Conservation (phyloP, 306 rosid genomes). For the Bauhinia variegata region DNA sequence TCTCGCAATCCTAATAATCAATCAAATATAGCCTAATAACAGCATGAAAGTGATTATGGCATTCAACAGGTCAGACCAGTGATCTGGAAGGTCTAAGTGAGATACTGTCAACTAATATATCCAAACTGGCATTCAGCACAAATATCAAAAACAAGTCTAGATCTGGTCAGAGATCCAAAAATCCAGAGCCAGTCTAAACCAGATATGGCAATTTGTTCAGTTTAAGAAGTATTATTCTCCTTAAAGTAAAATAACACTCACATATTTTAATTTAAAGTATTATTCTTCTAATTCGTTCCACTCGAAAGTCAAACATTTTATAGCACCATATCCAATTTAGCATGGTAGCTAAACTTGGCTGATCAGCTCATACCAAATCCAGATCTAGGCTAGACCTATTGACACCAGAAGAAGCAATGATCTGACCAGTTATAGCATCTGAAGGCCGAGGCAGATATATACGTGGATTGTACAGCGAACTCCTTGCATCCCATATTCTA, state of each 20-base stretch:
- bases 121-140: slow-evolving; percentile 2
- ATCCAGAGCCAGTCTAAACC: slow-evolving; percentile 2
- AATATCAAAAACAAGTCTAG: slow-evolving; percentile 6
- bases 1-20: slow-evolving; percentile 35
- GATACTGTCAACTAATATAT: slow-evolving; percentile 11
- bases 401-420: slow-evolving; percentile 36
- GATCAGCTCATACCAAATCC: slow-evolving; percentile 31
- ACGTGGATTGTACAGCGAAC: slow-evolving; percentile 60
- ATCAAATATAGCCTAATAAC: slow-evolving; percentile 28
- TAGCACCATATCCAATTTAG: slow-evolving; percentile 31
- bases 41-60: slow-evolving; percentile 17
- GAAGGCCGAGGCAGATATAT: slow-evolving; percentile 72
- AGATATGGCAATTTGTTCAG: slow-evolving; percentile 5
- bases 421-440: slow-evolving; percentile 69
- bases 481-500: slow-evolving; percentile 91
- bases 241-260: slow-evolving; percentile 9
- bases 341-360: slow-evolving; percentile 19
- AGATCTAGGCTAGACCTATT: slow-evolving; percentile 34
- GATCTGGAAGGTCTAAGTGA: slow-evolving; percentile 36
- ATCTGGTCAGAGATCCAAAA: background rate
- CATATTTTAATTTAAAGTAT: slow-evolving; percentile 12
- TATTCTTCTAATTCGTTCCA: slow-evolving; percentile 18
- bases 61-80: slow-evolving; percentile 36
- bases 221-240: slow-evolving; percentile 14
- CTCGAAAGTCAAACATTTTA: slow-evolving; percentile 21